Percentiles rank a stretch among this genome's conserved stretches.
Evolutionary conservation across 106 monocot genomes (phyloP).

Genomic region (Acorus gramineus): DNA sequence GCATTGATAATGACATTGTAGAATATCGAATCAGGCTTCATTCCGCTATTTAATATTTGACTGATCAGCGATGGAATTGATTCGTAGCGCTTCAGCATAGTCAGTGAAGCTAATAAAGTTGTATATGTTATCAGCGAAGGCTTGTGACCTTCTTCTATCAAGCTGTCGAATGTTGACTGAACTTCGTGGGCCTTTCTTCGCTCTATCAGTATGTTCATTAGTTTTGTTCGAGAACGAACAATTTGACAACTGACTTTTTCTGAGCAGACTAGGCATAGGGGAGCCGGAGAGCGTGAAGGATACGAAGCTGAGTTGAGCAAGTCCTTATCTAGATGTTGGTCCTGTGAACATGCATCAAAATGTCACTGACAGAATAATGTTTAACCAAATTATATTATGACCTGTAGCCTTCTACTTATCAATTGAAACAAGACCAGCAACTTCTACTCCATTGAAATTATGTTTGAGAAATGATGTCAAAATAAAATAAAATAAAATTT

Average conservation of each 20-base stretch:
- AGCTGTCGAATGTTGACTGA: conserved; percentile 30
- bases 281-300: conserved; percentile 11
- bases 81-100: conserved; percentile 53
- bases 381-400: no score
- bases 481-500: no score
- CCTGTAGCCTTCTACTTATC: no score
- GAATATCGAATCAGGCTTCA: conserved; percentile 72
- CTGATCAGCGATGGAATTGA: conserved; percentile 47
- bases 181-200: conserved; percentile 56
- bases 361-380: no score
- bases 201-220: conserved; percentile 53
- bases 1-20: conserved; percentile 89
- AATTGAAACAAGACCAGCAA: no score
- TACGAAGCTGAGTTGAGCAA: conserved; percentile 2
- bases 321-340: conserved; percentile 4
- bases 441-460: no score
- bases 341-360: conserved; percentile 13
- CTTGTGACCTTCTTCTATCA: conserved; percentile 60
- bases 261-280: conserved; percentile 39
- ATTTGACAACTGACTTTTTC: conserved; percentile 48
- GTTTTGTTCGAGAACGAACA: conserved; percentile 53
- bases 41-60: conserved; percentile 42
- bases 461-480: no score
- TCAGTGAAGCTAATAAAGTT: conserved; percentile 59
- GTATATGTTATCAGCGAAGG: conserved; percentile 81